Evolutionary conservation across 2,329 filamentous ascomycete species (phyloP), one percentile per base, ranked within the genome.

Genomic region (Nakataea oryzae): DNA sequence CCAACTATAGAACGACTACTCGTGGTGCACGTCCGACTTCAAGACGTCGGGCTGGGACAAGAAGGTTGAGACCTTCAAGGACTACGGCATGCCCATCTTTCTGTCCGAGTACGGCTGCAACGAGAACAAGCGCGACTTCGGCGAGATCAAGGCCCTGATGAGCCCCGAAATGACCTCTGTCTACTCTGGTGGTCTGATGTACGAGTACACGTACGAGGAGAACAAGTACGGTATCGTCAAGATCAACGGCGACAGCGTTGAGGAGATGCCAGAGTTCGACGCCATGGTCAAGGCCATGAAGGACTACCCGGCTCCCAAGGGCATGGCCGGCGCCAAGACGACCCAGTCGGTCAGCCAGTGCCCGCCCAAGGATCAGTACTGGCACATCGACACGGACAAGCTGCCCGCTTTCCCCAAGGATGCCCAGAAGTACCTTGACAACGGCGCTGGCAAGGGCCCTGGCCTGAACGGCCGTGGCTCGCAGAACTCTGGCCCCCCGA

Each of bases 121-220:
- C 76, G 88, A 84, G 72, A 92, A 90, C 80, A 84, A 79, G 64
- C 93, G 93, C 69, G 79, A 88, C 70, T 99, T 96, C 71, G 80
- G 86, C 64, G 93, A 97, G 78, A 77, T 97, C 61, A 75, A 76
- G 58, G 81, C 93, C 57, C 81, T 99, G 63, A 97, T 97, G 87
- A 84, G 79, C 75, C 76, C 75, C 26, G 74, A 96, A 64, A 97
- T 97, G 93, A 92, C 88, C 9, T 69, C 75, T 24, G 92, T 97
- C 70, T 97, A 96, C 84, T 97, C 93, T 54, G 95, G 95, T 70
- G 95, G 95, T 74, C 84, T 99, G 54, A 90, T 97, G 74, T 99
- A 97, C 78, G 93, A 97, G 77, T 99, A 96, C 80, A 87, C 89
- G 12, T 78, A 89, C 70, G 91, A 96, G 75, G 81, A 81, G 64